Conservation (phyloP, 2,329 filamentous ascomycete species). For the Calycina marina region DNA sequence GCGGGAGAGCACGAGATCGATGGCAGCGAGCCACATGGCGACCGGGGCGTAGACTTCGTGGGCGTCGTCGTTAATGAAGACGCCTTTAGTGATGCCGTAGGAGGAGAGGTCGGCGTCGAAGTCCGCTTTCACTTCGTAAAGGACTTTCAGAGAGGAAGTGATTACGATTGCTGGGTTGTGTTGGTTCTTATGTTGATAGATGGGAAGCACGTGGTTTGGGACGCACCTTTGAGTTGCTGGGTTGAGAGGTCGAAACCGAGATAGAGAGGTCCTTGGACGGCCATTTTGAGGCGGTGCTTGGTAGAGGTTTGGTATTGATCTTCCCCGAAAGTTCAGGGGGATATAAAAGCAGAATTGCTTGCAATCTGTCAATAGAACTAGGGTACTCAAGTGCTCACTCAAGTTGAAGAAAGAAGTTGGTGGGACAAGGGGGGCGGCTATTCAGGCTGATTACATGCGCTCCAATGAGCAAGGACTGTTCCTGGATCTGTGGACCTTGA, state of each 20-base stretch:
- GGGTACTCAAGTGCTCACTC: no score
- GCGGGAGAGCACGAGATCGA: slow-evolving; percentile 69
- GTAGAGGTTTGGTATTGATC: no score
- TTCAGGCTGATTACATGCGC: slow-evolving; percentile 6
- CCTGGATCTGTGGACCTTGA: no score
- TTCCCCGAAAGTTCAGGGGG: no score
- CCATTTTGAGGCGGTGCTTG: slow-evolving; percentile 25
- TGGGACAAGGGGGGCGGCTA: background rate
- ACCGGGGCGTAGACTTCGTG: slow-evolving; percentile 89
- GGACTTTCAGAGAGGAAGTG: slow-evolving; percentile 64
- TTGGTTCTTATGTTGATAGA: slow-evolving; percentile 7
- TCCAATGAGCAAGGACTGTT: no score
- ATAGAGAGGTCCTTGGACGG: slow-evolving; percentile 46
- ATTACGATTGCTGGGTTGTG: slow-evolving; percentile 57
- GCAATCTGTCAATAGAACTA: no score
- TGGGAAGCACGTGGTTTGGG: slow-evolving; percentile 1
- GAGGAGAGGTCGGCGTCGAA: slow-evolving; percentile 74
- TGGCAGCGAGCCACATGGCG: slow-evolving; percentile 83
- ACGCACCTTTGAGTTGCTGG: slow-evolving; percentile 79
- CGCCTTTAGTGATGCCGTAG: slow-evolving; percentile 78
- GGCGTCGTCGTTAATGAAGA: slow-evolving; percentile 65
- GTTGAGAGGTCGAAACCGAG: slow-evolving; percentile 93
- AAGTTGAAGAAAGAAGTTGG: no score
- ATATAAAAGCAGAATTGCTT: no score
- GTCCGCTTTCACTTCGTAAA: slow-evolving; percentile 80